These are phyloP conservation scores for Chernovozyma aurita DNA, from an alignment of 1,139 yeast genomes.

Conservation along the genomic window DNA sequence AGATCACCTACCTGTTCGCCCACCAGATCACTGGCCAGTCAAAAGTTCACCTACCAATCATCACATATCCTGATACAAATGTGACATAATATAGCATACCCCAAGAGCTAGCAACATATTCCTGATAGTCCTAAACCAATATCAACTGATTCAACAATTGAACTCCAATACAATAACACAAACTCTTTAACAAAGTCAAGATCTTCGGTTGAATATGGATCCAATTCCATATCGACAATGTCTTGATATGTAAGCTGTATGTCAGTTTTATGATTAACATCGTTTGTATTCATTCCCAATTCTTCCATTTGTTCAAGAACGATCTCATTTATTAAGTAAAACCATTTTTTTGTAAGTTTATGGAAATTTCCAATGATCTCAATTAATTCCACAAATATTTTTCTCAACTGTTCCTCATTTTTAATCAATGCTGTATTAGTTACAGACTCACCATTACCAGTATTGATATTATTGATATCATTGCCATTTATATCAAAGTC, in stretches of 20 bases:
- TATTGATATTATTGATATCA: not conserved
- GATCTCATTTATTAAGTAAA: slow-evolving; percentile 34
- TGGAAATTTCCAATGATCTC: slow-evolving; percentile 54
- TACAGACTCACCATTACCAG: slow-evolving; percentile 5
- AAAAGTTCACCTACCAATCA: too few relatives aligned
- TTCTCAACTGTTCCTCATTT: slow-evolving; percentile 7
- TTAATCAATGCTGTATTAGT: not conserved
- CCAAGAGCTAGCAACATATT: slow-evolving; percentile 28
- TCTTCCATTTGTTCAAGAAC: slow-evolving; percentile 26
- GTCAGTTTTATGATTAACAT: slow-evolving; percentile 12
- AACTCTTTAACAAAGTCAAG: slow-evolving; percentile 51
- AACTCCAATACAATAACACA: slow-evolving; percentile 53
- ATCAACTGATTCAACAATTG: slow-evolving; percentile 26
- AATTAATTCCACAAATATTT: slow-evolving; percentile 20
- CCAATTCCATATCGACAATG: slow-evolving; percentile 67
- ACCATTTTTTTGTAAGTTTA: slow-evolving; percentile 44
- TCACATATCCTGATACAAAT: too few relatives aligned
- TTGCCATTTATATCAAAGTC: too few relatives aligned
- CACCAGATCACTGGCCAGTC: too few relatives aligned
- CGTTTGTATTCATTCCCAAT: slow-evolving; percentile 7
- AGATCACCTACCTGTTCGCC: too few relatives aligned
- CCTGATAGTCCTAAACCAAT: slow-evolving; percentile 31
- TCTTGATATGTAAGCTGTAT: slow-evolving; percentile 52
- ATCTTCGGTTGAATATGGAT: slow-evolving; percentile 62
- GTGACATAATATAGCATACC: too few relatives aligned